A percentile compares a stretch with the other conserved stretches of the same genome.
phyloP scores from a whole-genome alignment of 2,329 filamentous ascomycete genomes.

The Rhinocladiella similis region DNA sequence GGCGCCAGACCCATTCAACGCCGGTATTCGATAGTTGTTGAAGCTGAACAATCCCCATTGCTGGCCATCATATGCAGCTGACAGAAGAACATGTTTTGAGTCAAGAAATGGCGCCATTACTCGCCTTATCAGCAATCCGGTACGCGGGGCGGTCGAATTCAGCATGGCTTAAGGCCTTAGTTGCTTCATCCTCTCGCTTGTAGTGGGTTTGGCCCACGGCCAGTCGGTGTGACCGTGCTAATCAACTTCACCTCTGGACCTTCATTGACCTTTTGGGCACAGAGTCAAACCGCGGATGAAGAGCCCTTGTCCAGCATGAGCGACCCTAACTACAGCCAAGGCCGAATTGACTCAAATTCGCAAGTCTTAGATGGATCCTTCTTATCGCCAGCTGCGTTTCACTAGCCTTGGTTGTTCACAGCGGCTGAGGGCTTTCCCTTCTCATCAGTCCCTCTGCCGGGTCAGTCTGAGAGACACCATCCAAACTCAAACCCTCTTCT shows the following conservation, averaged over 20 bases:
- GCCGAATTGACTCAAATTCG: neutral
- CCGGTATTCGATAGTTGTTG: neutral
- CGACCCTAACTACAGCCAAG: neutral
- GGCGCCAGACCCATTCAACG: neutral
- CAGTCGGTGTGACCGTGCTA: conserved; percentile 9
- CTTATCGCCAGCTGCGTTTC: conserved; percentile 12
- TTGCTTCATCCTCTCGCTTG: conserved; percentile 22
- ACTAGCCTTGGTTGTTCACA: conserved; percentile 19
- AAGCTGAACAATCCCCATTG: neutral
- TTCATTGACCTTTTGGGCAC: neutral
- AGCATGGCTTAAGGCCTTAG: conserved; percentile 20
- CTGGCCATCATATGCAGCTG: neutral
- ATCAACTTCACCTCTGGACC: neutral
- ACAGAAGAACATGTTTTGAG: conserved; percentile 11
- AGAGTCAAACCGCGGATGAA: neutral
- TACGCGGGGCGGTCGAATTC: neutral
- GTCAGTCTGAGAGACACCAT: conserved; percentile 3
- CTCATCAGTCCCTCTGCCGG: conserved; percentile 12
- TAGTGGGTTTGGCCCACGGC: conserved; percentile 13
- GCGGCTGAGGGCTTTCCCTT: conserved; percentile 7
- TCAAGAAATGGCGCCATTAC: conserved; percentile 22
- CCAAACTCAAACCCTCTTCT: conserved; percentile 4
- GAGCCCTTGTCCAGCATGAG: neutral
- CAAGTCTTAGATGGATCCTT: neutral
- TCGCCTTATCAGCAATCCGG: conserved; percentile 9